These are phyloP conservation scores for Gaertneriomyces sp. DNA, from an alignment of 192 early-diverging fungal species.

Conservation along the genomic window DNA sequence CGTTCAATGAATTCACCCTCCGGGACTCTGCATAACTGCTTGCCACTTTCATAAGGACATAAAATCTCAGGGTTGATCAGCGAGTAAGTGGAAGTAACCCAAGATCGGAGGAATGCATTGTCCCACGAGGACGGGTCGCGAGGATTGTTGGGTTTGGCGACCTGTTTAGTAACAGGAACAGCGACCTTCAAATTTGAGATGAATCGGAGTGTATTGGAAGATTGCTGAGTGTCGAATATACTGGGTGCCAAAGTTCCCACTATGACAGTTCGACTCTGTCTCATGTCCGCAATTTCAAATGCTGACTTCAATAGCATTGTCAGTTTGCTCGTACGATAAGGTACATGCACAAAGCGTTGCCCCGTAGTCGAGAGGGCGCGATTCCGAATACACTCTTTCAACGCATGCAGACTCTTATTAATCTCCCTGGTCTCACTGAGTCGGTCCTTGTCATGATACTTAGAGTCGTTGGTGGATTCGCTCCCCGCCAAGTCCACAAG, in stretches of 20 bases:
- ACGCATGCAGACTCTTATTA: constrained; percentile 46
- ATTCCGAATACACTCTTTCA: constrained; percentile 54
- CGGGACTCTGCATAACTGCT: constrained; percentile 39
- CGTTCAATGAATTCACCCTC: constrained; percentile 42
- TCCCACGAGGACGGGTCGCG: constrained; percentile 40
- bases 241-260: constrained; percentile 37
- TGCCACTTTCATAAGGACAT: constrained; percentile 44
- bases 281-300: constrained; percentile 41
- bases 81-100: constrained; percentile 30
- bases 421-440: constrained; percentile 46
- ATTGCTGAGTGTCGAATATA: constrained; percentile 34
- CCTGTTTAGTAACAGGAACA: constrained; percentile 5
- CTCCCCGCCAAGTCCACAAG: constrained; percentile 54
- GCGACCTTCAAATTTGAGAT: constrained; percentile 36
- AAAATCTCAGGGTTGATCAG: constrained; percentile 27
- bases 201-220: constrained; percentile 47
- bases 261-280: constrained; percentile 41
- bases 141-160: constrained; percentile 23
- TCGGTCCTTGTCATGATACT: constrained; percentile 45
- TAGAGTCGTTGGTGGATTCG: constrained; percentile 36
- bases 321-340: constrained; percentile 45
- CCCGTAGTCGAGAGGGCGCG: constrained; percentile 28
- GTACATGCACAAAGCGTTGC: constrained; percentile 43
- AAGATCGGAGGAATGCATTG: constrained; percentile 33
- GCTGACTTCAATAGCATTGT: constrained; percentile 50